Percentiles rank a stretch among this genome's conserved stretches.
phyloP scores from a whole-genome alignment of 306 rosid genomes.

The Castanea sativa region DNA sequence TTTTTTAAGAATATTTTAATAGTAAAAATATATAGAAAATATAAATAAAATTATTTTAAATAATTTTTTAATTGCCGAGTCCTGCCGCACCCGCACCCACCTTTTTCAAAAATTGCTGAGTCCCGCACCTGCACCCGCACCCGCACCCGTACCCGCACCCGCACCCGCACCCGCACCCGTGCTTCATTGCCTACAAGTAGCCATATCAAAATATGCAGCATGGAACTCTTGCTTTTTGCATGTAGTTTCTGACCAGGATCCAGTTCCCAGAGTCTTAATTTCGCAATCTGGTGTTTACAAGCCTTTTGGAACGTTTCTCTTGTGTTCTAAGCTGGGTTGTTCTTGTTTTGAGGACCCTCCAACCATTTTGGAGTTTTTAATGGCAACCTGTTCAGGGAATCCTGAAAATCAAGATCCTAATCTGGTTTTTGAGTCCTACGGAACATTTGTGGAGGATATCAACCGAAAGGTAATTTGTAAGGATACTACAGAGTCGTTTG shows the following conservation, averaged over 20 bases:
- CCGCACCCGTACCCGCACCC: no score
- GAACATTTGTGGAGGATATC: constrained; percentile 29
- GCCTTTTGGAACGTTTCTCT: constrained; percentile 69
- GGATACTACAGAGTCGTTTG: background rate
- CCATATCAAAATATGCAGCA: constrained; percentile 33
- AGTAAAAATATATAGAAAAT: no score
- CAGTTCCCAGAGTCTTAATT: constrained; percentile 28
- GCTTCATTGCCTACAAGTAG: constrained; percentile 31
- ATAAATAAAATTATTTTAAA: no score
- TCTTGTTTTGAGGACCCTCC: constrained; percentile 50
- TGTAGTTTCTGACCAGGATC: constrained; percentile 44
- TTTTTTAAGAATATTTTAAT: no score
- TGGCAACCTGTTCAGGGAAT: background rate
- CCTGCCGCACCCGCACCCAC: no score
- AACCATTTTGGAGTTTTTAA: constrained; percentile 27
- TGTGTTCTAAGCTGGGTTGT: constrained; percentile 40
- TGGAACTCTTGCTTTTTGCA: constrained; percentile 76
- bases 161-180: no score
- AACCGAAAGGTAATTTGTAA: constrained; percentile 8
- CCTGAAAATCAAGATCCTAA: background rate
- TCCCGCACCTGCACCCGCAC: no score
- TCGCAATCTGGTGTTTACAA: background rate
- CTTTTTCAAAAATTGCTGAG: no score
- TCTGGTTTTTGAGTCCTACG: constrained; percentile 25
- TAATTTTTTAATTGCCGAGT: no score